Conservation (phyloP, 441 rosid genomes). For the Biscutella laevigata region DNA sequence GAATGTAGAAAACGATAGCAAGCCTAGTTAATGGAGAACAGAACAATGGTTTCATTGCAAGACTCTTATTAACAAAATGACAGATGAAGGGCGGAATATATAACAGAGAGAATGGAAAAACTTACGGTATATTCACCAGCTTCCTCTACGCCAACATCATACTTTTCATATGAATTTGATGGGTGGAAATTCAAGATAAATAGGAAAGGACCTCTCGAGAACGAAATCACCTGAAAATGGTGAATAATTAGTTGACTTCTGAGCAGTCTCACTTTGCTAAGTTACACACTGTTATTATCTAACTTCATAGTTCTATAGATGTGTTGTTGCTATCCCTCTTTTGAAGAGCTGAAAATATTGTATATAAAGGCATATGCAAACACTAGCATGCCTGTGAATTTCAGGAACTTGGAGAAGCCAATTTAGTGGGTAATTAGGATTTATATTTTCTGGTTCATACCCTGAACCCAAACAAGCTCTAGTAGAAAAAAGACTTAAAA, state of each 20-base stretch:
- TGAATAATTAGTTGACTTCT: slow-evolving; percentile 3
- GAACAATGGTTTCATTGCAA: background rate
- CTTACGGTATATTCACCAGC: slow-evolving; percentile 92
- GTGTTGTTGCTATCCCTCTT: background rate
- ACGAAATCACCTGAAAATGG: slow-evolving; percentile 66
- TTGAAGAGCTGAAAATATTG: background rate
- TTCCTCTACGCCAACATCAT: slow-evolving; percentile 75
- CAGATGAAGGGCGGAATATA: background rate
- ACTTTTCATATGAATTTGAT: slow-evolving; percentile 46
- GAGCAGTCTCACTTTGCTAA: background rate
- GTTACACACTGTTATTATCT: background rate
- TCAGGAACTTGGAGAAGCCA: slow-evolving; percentile 9
- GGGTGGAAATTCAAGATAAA: slow-evolving; percentile 93
- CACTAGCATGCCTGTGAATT: slow-evolving; percentile 8
- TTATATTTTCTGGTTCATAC: background rate
- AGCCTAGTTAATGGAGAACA: background rate
- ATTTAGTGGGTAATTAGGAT: background rate
- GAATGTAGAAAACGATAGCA: background rate
- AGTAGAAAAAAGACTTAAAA: background rate
- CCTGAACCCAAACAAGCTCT: background rate
- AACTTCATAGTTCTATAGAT: slow-evolving; percentile 2
- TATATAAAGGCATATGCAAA: slow-evolving; percentile 14
- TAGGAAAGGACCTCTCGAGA: slow-evolving; percentile 76
- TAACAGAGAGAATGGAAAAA: background rate
- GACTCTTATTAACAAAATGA: background rate